Conservation (phyloP, 2,329 filamentous ascomycete genomes). For the Xylaria sp. region DNA sequence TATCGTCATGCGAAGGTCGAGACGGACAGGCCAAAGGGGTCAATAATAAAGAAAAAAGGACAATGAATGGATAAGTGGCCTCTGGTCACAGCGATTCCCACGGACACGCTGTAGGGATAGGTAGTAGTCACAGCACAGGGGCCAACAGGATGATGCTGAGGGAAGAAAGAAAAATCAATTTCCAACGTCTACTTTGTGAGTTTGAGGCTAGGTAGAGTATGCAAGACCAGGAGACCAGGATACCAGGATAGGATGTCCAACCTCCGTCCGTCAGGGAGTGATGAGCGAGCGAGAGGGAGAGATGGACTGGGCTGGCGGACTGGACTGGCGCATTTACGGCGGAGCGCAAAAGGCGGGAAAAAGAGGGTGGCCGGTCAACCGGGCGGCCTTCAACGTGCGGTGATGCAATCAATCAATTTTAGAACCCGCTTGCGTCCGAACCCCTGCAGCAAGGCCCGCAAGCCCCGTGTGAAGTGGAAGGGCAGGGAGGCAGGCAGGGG, state of each 20-base stretch:
- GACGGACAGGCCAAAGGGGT: constrained; percentile 3
- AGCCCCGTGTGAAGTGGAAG: not conserved
- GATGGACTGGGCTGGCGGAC: constrained; percentile 4
- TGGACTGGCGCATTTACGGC: constrained; percentile 20
- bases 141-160: not conserved
- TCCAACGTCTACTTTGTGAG: not conserved
- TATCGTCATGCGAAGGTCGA: constrained; percentile 16
- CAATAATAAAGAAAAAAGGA: constrained; percentile 1
- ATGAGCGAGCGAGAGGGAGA: constrained; percentile 1
- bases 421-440: not conserved
- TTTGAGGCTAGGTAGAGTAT: not conserved
- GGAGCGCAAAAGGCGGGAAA: constrained; percentile 28
- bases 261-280: not conserved
- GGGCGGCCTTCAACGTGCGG: constrained; percentile 4
- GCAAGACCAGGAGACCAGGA: no score
- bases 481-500: not conserved
- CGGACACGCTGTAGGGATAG: constrained; percentile 16
- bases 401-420: constrained; percentile 26
- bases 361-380: constrained; percentile 39
- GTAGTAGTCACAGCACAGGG: constrained; percentile 5
- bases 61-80: constrained; percentile 11
- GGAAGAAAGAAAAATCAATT: not conserved
- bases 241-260: no score
- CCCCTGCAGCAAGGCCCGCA: not conserved
- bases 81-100: constrained; percentile 17